Conservation (phyloP, 2,329 filamentous ascomycete genomes). For the Tolypocladium capitatum region DNA sequence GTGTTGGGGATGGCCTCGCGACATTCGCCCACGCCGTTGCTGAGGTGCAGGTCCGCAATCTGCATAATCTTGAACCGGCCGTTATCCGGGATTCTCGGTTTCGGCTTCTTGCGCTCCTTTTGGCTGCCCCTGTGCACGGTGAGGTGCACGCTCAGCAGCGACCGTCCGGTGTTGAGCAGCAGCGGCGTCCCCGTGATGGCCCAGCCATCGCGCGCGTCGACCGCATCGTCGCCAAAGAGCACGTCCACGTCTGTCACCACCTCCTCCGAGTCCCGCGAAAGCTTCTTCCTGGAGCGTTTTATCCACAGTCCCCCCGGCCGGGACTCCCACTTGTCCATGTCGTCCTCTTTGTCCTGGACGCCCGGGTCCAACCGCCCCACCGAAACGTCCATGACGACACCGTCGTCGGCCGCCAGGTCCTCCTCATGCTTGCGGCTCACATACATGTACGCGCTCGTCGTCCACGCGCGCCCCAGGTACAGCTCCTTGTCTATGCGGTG, state of each 20-base stretch:
- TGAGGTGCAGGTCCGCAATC: constrained; percentile 84
- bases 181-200: constrained; percentile 61
- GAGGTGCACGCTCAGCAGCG: constrained; percentile 57
- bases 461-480: constrained; percentile 62
- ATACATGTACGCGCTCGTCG: constrained; percentile 67
- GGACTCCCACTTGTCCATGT: constrained; percentile 62
- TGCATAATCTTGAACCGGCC: constrained; percentile 98
- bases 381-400: constrained; percentile 65
- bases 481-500: constrained; percentile 81
- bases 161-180: constrained; percentile 49
- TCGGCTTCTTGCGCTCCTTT: constrained; percentile 51
- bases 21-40: constrained; percentile 75
- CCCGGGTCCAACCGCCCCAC: constrained; percentile 61
- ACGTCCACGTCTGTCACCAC: constrained; percentile 75
- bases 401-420: constrained; percentile 60
- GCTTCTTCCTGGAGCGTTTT: constrained; percentile 56
- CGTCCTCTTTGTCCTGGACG: constrained; percentile 29
- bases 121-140: constrained; percentile 64
- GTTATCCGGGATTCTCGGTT: constrained; percentile 69
- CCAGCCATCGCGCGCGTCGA: constrained; percentile 82
- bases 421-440: constrained; percentile 77
- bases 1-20: constrained; percentile 71
- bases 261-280: constrained; percentile 60
- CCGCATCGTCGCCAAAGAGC: constrained; percentile 79
- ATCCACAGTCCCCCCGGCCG: constrained; percentile 72